Base-by-base conservation (phyloP, 139 green algal genomes). In the Chlamydomonas asymmetrica region DNA sequence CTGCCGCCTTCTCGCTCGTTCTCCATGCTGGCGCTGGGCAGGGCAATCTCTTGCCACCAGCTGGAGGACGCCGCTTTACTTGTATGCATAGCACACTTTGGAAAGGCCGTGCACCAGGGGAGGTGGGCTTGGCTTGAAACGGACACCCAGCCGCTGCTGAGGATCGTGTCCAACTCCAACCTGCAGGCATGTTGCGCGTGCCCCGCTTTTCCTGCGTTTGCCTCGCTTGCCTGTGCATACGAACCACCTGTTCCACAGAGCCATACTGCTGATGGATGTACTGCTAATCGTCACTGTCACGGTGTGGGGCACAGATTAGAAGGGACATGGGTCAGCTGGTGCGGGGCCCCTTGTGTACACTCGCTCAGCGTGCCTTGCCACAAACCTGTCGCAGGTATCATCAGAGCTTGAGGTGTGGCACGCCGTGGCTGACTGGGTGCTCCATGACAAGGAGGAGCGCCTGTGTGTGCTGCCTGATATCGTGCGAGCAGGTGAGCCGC, bases 331-430 rank as follows among this genome's bases (percentile, higher is more conserved):
- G n/a, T n/a, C n/a, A n/a, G n/a, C n/a, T n/a, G n/a, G n/a, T n/a
- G n/a, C n/a, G n/a, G n/a, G n/a, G n/a, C n/a, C n/a, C n/a, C n/a
- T n/a, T n/a, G n/a, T n/a, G n/a, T n/a, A n/a, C n/a, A n/a, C n/a
- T n/a, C n/a, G n/a, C n/a, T n/a, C n/a, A n/a, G n/a, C n/a, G n/a
- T n/a, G n/a, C n/a, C n/a, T n/a, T n/a, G n/a, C n/a, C n/a, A 52
- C 45, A 10, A 25, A 16, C 18, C 45, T 52, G 13, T 52, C 18
- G 5, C 66, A 75, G 68, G 39, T 66, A 18, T 9, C 39, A 20
- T 18, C 56, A 13, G 68, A 75, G 68, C 54, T 75, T 38, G 54
- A 75, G 18, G 68, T 75, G 52, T 75, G 68, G 68, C 37, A 75
- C n/a, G 68, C 68, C n/a, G 48, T 75, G 20, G 39, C 54, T 0